Evolutionary conservation across 441 rosid genomes (phyloP), one percentile per base, ranked within the genome.

Genomic region (Brassica hybrid): DNA sequence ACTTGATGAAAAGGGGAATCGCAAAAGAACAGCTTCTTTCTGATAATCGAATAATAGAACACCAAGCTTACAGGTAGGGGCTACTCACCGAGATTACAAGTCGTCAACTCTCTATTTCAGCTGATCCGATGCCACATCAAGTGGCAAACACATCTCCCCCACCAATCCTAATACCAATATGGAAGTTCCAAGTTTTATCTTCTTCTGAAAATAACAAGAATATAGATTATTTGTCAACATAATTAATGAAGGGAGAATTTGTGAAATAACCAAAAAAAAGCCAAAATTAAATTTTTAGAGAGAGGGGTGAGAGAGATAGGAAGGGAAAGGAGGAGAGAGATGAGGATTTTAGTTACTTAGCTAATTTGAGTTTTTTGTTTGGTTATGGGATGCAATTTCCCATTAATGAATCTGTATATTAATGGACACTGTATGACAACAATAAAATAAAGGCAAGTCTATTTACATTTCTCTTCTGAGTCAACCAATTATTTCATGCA

Each of bases 1-100:
- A 41, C 76, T 71, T 63, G 85, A 88, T 72, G 86, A 87, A 84
- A 93, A 83, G 76, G 97, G 97, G 9, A 85, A 90, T 87, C 91
- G 85, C 84, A 87, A 79, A 69, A 91, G 88, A 74, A 38, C 45
- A 38, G 45, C 13, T 38, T 38, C 45, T 38, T 38, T 38, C 45
- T 38, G 45, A 38, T 38, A 38, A 38, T 9, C 45, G 12, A 38
- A 38, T 34, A 34, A 34, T 34, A 34, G 41, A 7, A 34, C 10
- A 34, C 41, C 12, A 38, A 38, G 12, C 12, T 9, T 38, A 9
- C 4, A 38, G 45, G 12, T 38, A 36, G 43, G 45, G 45, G 45
- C 45, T 38, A 38, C 45, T 38, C 45, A 38, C 45, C 45, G 12
- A 2, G 45, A 38, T 38, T 38, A 38, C 45, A 38, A 38, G 45